phyloP scores from a whole-genome alignment of 768 basidiomycete species.

The Pisolithus tinctorius region DNA sequence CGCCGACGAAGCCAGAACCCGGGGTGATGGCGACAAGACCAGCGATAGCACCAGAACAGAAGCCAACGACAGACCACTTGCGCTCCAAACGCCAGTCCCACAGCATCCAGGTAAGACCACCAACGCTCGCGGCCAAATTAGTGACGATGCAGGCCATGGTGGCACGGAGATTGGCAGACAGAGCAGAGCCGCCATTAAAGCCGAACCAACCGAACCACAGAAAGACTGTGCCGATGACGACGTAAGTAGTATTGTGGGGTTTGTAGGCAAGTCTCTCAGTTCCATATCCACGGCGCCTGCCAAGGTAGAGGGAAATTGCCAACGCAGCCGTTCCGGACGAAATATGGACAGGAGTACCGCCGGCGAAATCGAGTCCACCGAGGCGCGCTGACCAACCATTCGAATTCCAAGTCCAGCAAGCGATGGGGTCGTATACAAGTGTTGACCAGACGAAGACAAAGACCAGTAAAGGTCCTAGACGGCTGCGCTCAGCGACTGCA shows the following conservation, averaged over 20 bases:
- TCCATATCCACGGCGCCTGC: conserved; percentile 86
- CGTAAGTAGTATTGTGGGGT: conserved; percentile 90
- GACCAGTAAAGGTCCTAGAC: conserved; percentile 78
- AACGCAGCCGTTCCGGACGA: conserved; percentile 88
- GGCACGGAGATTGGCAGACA: conserved; percentile 84
- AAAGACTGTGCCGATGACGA: conserved; percentile 87
- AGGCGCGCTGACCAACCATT: conserved; percentile 69
- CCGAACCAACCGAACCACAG: conserved; percentile 98
- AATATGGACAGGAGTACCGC: conserved; percentile 96
- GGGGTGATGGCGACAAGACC: conserved; percentile 89
- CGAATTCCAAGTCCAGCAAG: conserved; percentile 93
- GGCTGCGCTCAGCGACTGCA: conserved; percentile 84
- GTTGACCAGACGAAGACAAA: conserved; percentile 91
- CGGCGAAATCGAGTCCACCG: conserved; percentile 89
- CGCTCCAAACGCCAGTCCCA: conserved; percentile 91
- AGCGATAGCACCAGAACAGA: conserved; percentile 90
- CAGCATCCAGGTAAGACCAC: conserved; percentile 88
- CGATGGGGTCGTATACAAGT: conserved; percentile 88
- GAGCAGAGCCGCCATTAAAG: conserved; percentile 89
- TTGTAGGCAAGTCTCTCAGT: conserved; percentile 88
- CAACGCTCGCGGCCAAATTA: conserved; percentile 86
- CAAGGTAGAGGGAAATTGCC: conserved; percentile 86
- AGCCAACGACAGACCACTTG: conserved; percentile 92
- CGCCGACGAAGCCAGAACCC: conserved; percentile 75
- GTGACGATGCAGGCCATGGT: conserved; percentile 88